phyloP scores from a whole-genome alignment of 2,329 filamentous ascomycete genomes.

The Monilinia aucupariae region DNA sequence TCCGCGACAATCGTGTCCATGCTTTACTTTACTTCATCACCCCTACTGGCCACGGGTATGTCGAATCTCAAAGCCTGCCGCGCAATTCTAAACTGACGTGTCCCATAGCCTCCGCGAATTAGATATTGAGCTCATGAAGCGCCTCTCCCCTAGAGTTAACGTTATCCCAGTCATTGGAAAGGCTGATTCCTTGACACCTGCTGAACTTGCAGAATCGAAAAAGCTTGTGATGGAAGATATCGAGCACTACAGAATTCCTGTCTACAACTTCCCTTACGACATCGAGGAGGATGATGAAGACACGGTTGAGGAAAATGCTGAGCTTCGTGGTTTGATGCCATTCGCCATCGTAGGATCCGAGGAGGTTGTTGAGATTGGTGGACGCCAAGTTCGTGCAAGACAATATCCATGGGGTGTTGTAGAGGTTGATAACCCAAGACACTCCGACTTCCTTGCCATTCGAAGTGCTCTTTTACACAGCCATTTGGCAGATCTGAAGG shows the following conservation, averaged over 20 bases:
- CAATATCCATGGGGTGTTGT: slow-evolving; percentile 99
- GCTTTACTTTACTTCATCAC: slow-evolving; percentile 99
- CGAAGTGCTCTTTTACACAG: slow-evolving; percentile 94
- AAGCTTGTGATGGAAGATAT: slow-evolving; percentile 99
- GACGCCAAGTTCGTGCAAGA: slow-evolving; percentile 84
- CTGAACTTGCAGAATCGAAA: slow-evolving; percentile 97
- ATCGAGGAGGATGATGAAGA: slow-evolving; percentile 99
- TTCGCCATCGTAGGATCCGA: slow-evolving; percentile 98
- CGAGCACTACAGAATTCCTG: slow-evolving; percentile 97
- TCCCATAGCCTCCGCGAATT: slow-evolving; percentile 80
- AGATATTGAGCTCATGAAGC: slow-evolving; percentile 99
- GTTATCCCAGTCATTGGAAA: slow-evolving; percentile 99
- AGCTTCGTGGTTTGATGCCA: slow-evolving; percentile 94
- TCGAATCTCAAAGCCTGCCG: slow-evolving; percentile 20
- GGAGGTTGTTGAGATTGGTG: slow-evolving; percentile 89
- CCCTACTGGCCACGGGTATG: slow-evolving; percentile 88
- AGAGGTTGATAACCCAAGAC: slow-evolving; percentile 97
- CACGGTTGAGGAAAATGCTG: slow-evolving; percentile 97
- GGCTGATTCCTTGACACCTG: slow-evolving; percentile 92
- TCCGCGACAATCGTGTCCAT: slow-evolving; percentile 98
- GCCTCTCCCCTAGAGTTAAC: slow-evolving; percentile 94
- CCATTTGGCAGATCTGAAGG: slow-evolving; percentile 96
- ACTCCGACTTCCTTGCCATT: slow-evolving; percentile 97
- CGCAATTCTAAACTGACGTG: slow-evolving; percentile 21
- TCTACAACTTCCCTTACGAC: slow-evolving; percentile 99